Percentiles rank a stretch among this genome's conserved stretches.
Conservation (phyloP, 768 basidiomycete species). For the Rhodotorula kratochvilovae region DNA sequence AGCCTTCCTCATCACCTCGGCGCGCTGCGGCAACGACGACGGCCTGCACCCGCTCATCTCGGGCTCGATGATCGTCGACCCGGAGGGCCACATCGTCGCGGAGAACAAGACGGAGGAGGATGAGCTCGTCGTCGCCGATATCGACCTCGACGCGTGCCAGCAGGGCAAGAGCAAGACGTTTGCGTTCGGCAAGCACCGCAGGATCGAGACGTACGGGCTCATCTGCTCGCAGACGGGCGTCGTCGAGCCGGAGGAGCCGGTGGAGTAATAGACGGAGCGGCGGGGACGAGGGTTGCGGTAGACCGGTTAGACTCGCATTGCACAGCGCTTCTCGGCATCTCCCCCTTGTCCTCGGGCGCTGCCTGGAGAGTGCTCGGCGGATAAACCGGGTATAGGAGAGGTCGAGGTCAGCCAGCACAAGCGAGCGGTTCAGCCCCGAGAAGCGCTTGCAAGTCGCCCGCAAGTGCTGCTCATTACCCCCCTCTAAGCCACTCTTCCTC, state of each 20-base stretch:
- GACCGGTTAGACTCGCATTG: too few species aligned
- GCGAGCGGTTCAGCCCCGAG: too few species aligned
- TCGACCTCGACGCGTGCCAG: conserved; percentile 46
- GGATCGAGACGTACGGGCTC: conserved; percentile 45
- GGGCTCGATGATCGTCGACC: conserved; percentile 46
- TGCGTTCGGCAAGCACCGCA: conserved; percentile 45
- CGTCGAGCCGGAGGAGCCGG: conserved; percentile 35
- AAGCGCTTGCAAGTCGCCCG: too few species aligned
- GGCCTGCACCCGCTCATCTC: conserved; percentile 45
- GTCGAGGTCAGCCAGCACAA: too few species aligned
- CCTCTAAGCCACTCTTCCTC: too few species aligned
- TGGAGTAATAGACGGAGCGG: too few species aligned
- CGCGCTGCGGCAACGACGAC: conserved; percentile 45
- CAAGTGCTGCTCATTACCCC: too few species aligned
- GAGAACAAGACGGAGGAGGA: conserved; percentile 46
- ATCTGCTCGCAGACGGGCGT: conserved; percentile 43
- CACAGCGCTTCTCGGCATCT: too few species aligned
- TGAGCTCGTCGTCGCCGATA: conserved; percentile 44
- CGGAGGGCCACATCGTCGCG: conserved; percentile 46
- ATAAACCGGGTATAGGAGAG: too few species aligned
- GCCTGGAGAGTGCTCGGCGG: too few species aligned
- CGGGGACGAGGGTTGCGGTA: too few species aligned
- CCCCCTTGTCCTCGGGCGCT: too few species aligned
- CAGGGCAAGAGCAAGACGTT: conserved; percentile 48
- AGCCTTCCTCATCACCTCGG: conserved; percentile 46